Evolutionary conservation across 2,329 filamentous ascomycete species (phyloP), one percentile per base, ranked within the genome.

Genomic region (Aspergillus persii): DNA sequence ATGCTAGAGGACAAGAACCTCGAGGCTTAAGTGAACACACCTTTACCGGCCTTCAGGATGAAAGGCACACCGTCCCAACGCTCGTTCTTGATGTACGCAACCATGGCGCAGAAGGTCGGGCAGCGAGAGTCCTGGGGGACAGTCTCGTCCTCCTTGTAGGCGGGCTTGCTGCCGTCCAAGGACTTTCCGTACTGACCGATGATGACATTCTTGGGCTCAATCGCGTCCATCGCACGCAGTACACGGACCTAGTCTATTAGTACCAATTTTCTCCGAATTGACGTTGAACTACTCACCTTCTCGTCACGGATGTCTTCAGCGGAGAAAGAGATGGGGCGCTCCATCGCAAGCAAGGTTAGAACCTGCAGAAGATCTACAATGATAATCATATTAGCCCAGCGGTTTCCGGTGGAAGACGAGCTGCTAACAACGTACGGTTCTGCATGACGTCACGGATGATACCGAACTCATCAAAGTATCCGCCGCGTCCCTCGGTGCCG

Each of bases 371-470:
- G 81, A 80, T 99, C 82, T 85, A 27, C 15, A 56, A 27, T n/a
- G 39, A 27, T n/a, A 60, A 26, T 52, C 23, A 57, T 53, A 72
- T 61, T 67, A 73, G 62, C 51, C 41, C 39, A 44, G 30, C 33
- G 15, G 31, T 51, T 8, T 11, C n/a, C 50, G 18, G 11, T 12
- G 12, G 12, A n/a, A 3, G n/a, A 31, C 7, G 15, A 30, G 47
- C 4, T 26, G 6, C 26, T n/a, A 36, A 7, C n/a, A 41, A 78
- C 82, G 68, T 70, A 84, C 82, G 95, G 84, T 99, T 99, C 81
- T 99, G 95, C 95, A 99, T 98, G 68, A 99, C 95, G 82, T 99
- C 96, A 75, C 96, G 92, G 72, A 99, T 92, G 77, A 99, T 99
- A 73, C 95, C 96, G 71, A 99, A 99, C 81, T 99, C 95, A 74